Evolutionary conservation across 345 rosid genomes (phyloP), one percentile per base, ranked within the genome.

Genomic region (Draba incana): DNA sequence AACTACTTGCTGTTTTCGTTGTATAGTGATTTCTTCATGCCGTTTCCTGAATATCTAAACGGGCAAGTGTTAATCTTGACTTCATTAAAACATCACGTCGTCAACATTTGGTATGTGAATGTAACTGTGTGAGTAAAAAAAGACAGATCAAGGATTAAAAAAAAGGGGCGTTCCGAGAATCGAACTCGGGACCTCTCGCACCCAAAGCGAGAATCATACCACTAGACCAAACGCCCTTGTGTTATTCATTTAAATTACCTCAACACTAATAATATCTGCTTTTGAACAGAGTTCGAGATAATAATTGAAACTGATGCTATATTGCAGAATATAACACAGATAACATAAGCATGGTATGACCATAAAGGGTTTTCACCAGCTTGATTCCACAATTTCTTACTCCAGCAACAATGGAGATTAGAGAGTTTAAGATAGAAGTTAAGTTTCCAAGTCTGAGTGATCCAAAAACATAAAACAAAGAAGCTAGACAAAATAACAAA

Each of bases 121-220:
- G 4, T 2, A 27, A 15, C 37, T 5, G 4, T 41, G 33, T 1
- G 16, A 45, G 58, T 8, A 3, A 3, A 25, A 12, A 8, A 23
- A 11, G 30, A 27, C 30, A 27, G 30, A 27, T 2, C 0, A 31
- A 31, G 7, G 35, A 4, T 6, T 28, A 28, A 28, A 9, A 7
- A 16, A 20, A 42, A 30, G 65, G 77, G 81, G 79, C 81, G 80
- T 88, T 90, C 89, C 83, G 84, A 84, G 88, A 85, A 86, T 91
- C 75, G 88, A 88, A 86, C 88, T 84, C 86, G 84, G 85, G 92
- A 84, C 89, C 89, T 85, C 85, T 84, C 79, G 86, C 84, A 85
- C 87, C 87, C 87, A 79, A 88, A 88, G 90, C 85, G 84, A 89
- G 90, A 82, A 84, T 87, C 84, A 81, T 83, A 71, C 87, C 89